Evolutionary conservation across 306 rosid genomes (phyloP), one percentile per base, ranked within the genome.

Genomic region (Vigna reflexopilosa): DNA sequence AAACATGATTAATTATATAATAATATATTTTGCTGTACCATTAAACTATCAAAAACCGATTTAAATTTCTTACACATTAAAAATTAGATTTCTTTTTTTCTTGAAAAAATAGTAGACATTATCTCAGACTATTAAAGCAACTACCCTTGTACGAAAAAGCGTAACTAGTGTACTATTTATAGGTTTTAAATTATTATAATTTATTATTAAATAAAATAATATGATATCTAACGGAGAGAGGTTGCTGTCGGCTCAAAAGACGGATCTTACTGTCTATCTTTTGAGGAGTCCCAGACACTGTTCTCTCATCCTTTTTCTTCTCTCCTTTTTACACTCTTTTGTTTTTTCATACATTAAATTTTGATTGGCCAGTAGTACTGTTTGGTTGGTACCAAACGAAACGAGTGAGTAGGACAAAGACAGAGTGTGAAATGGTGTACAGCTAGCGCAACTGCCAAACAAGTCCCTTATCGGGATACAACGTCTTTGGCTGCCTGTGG

Each of bases 401-500:
- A 30, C 0, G 11, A 59, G 67, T 28, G 66, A 59, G 19, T 11
- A 1, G n/a, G 44, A 20, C 7, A n/a, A 36, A 51, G 47, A 38
- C 17, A 13, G 7, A 5, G 57, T 22, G 4, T 16, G 47, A 42
- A 75, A 54, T 82, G 85, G 82, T 19, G 20, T 62, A 77, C 89
- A 82, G 82, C 89, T 81, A 58, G 75, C 75, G 56, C 88, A 45
- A 24, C 62, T 28, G 40, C 48, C 61, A 72, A 34, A 34, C 72
- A 52, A 28, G 38, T 10, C 70, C 45, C 64, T 73, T 13, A 6
- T 24, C 26, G 15, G 56, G 81, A 28, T 10, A 78, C 52, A 70
- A 16, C 80, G 45, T 20, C 77, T 76, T 72, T 76, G 51, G 47
- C 82, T 51, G 85, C 90, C 88, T 66, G 83, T 45, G 6, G 72